Base-by-base conservation (phyloP, 495 filamentous ascomycete genomes). In the Penicillium macrosclerotiorum region DNA sequence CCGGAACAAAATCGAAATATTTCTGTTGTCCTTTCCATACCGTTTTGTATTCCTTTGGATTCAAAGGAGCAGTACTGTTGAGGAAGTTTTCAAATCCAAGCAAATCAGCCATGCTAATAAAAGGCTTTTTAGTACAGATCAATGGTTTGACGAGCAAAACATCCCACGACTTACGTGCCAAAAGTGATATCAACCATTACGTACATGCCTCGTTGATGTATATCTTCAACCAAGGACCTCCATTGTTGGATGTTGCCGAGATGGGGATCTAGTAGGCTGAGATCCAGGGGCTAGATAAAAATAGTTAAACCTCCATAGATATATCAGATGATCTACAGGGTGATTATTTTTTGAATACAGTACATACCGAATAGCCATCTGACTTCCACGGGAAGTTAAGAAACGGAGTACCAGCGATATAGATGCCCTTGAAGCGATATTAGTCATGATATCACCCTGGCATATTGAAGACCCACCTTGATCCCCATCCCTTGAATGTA, bases 61-160 rank as follows among this genome's bases (percentile, higher is more conserved):
- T 63, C 37, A 73, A 70, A 9, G 72, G 67, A 8, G 70, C 63
- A 4, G 68, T 67, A 9, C 55, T 54, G 42, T 77, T 76, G 29
- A 72, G 47, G 36, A 65, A 69, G 18, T 65, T 69, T 23, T 72
- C 55, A 53, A 75, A 76, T 1, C 70, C 73, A 40, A 77, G 68
- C 25, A 76, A 53, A 51, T 77, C 65, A 39, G 68, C 65, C 65
- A 77, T 66, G 18, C 64, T 71, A 35, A n/a, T n/a, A n/a, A n/a
- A n/a, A n/a, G n/a, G n/a, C n/a, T n/a, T n/a, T n/a, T n/a, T n/a
- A n/a, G 4, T 3, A 39, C 42, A 8, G 32, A 23, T 45, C 16
- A 51, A 36, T 7, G 7, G 9, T 7, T 23, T 9, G 12, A 12
- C 2, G 8, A 3, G 7, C 8, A 4, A 45, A 14, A 6, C 12